Conservation (phyloP, 495 filamentous ascomycete species). For the Sabuloglossum arenarium region DNA sequence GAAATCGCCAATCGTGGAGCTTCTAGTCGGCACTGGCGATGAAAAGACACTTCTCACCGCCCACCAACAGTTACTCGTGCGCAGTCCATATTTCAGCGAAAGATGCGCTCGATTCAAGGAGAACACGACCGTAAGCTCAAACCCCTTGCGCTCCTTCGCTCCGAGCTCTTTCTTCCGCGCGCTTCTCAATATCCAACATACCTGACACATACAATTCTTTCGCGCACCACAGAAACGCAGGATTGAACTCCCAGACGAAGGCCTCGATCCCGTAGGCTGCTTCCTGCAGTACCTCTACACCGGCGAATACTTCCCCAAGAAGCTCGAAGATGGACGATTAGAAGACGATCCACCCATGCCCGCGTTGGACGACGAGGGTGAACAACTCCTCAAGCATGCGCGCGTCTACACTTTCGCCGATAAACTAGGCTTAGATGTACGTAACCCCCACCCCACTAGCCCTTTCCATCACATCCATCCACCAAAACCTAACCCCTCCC, state of each 20-base stretch:
- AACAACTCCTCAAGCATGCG: slow-evolving; percentile 67
- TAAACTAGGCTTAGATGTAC: slow-evolving; percentile 41
- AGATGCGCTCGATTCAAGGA: slow-evolving; percentile 34
- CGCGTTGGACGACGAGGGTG: slow-evolving; percentile 44
- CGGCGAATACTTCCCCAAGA: slow-evolving; percentile 64
- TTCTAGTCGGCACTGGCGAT: slow-evolving; percentile 46
- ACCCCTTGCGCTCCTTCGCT: slow-evolving; percentile 9
- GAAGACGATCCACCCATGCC: slow-evolving; percentile 36
- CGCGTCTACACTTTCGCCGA: slow-evolving; percentile 76
- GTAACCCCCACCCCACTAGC: not conserved
- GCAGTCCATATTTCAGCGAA: slow-evolving; percentile 54
- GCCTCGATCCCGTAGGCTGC: slow-evolving; percentile 64
- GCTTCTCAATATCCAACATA: not conserved
- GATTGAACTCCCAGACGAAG: slow-evolving; percentile 46
- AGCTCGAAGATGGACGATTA: slow-evolving; percentile 29
- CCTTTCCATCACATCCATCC: not conserved
- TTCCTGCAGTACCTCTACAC: slow-evolving; percentile 90
- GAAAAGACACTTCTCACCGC: slow-evolving; percentile 43
- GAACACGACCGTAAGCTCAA: slow-evolving; percentile 10
- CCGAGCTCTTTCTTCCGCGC: no score
- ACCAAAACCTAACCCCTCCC: not conserved
- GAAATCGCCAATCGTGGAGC: slow-evolving; percentile 56
- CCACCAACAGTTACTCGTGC: slow-evolving; percentile 54
- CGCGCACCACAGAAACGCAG: slow-evolving; percentile 28
- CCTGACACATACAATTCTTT: slow-evolving; percentile 1